Conservation (phyloP, 345 rosid species). For the Sonneratia alba region DNA sequence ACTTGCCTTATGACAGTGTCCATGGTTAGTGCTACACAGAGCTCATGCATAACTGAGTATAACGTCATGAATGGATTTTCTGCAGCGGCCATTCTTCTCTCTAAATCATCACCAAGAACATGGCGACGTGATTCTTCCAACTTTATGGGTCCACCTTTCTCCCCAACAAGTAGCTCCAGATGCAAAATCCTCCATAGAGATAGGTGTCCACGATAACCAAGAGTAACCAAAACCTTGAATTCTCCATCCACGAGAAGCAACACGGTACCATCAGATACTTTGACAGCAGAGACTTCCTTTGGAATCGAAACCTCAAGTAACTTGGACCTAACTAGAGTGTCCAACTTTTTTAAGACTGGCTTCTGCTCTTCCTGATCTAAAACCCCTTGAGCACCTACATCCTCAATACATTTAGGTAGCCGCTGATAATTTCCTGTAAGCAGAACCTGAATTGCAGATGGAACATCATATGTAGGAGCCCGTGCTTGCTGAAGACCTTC, state of each 20-base stretch:
- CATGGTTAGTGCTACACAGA: slow-evolving; percentile 83
- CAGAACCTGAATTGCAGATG: slow-evolving; percentile 80
- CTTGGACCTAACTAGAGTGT: slow-evolving; percentile 77
- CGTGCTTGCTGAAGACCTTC: slow-evolving; percentile 98
- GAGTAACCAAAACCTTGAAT: slow-evolving; percentile 90
- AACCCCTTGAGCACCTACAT: slow-evolving; percentile 67
- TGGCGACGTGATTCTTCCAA: slow-evolving; percentile 69
- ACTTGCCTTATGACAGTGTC: slow-evolving; percentile 96
- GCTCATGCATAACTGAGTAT: slow-evolving; percentile 81
- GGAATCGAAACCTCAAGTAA: slow-evolving; percentile 79
- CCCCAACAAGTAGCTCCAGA: slow-evolving; percentile 96
- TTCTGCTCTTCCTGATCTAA: slow-evolving; percentile 73
- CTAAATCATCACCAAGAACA: slow-evolving; percentile 87
- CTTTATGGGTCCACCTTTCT: slow-evolving; percentile 64
- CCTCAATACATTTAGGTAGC: slow-evolving; percentile 84
- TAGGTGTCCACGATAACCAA: slow-evolving; percentile 91
- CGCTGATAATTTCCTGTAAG: slow-evolving; percentile 87
- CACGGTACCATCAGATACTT: slow-evolving; percentile 80
- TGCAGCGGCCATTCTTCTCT: slow-evolving; percentile 88
- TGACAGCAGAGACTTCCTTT: slow-evolving; percentile 76
- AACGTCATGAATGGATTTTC: slow-evolving; percentile 73
- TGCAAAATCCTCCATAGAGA: slow-evolving; percentile 97
- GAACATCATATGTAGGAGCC: slow-evolving; percentile 95
- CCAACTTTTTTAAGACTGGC: slow-evolving; percentile 79
- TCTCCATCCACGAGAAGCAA: slow-evolving; percentile 70